phyloP scores from a whole-genome alignment of 768 basidiomycete genomes.

The Russula foetens region DNA sequence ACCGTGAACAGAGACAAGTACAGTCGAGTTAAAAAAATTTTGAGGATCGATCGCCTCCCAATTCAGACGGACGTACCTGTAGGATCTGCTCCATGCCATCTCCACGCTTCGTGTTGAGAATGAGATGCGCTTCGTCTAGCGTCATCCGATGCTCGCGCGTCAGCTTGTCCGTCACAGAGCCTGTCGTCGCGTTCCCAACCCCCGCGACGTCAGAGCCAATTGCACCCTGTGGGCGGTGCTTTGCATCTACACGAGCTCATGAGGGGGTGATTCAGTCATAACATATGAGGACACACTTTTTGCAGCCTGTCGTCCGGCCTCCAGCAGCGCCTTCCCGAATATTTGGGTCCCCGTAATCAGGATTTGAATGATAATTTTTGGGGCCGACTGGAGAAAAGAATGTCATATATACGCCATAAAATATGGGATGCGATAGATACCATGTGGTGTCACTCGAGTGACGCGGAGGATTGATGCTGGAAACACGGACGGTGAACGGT shows the following conservation, averaged over 20 bases:
- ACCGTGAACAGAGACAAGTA: not conserved
- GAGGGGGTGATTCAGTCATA: not conserved
- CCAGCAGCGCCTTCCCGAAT: constrained; percentile 83
- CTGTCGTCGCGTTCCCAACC: constrained; percentile 63
- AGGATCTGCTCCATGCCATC: constrained; percentile 60
- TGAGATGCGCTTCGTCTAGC: constrained; percentile 87
- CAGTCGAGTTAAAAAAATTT: too few relatives aligned
- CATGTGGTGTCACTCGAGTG: not conserved
- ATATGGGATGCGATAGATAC: not conserved
- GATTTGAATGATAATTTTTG: constrained; percentile 72
- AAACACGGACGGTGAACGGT: not conserved
- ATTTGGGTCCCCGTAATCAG: constrained; percentile 69
- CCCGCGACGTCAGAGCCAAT: constrained; percentile 65
- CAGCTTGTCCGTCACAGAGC: constrained; percentile 71
- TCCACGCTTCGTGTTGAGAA: constrained; percentile 78
- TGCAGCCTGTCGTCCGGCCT: constrained; percentile 86
- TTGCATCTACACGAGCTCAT: constrained; percentile 54
- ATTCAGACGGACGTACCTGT: constrained; percentile 43
- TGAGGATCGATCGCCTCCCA: too few relatives aligned
- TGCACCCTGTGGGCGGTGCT: constrained; percentile 63
- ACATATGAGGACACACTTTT: constrained; percentile 56
- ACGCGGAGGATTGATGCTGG: not conserved
- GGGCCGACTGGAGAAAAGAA: constrained; percentile 51
- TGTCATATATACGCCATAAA: not conserved
- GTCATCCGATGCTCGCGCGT: constrained; percentile 89